These are phyloP conservation scores for Cymbopogon citratus DNA, from an alignment of 176 grass and related monocot species.

Conservation along the genomic window DNA sequence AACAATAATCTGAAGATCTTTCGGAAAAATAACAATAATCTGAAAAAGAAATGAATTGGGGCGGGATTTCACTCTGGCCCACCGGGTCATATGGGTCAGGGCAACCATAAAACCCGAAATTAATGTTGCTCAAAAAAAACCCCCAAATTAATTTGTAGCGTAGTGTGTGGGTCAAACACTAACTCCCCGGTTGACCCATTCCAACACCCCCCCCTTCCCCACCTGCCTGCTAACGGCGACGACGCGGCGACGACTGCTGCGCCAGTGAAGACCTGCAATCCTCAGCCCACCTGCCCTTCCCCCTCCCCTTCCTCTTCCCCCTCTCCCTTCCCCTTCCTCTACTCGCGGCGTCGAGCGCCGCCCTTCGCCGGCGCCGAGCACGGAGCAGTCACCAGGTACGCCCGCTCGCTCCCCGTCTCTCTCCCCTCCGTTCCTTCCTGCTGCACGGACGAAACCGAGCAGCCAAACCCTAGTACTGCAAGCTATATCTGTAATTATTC, in stretches of 20 bases:
- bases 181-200: not conserved
- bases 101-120: too few species aligned
- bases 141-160: not conserved
- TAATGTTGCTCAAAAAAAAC: too few species aligned
- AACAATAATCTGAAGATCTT: too few species aligned
- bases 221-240: not conserved
- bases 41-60: not conserved
- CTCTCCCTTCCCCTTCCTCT: too few species aligned
- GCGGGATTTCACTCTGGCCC: not conserved
- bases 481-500: not conserved
- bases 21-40: too few species aligned
- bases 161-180: not conserved
- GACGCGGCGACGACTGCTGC: constrained; percentile 9
- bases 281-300: not conserved
- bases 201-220: not conserved
- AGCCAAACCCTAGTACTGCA: not conserved
- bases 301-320: not conserved
- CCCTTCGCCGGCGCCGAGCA: not conserved
- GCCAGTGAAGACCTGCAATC: not conserved
- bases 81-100: not conserved
- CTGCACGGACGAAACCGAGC: not conserved
- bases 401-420: not conserved
- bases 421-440: not conserved
- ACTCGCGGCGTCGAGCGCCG: not conserved
- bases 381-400: not conserved